A percentile compares a stretch with the other conserved stretches of the same genome.
These are phyloP conservation scores for Cytospora leucostoma DNA, from an alignment of 2,329 filamentous ascomycete genomes.

Conservation along the genomic window DNA sequence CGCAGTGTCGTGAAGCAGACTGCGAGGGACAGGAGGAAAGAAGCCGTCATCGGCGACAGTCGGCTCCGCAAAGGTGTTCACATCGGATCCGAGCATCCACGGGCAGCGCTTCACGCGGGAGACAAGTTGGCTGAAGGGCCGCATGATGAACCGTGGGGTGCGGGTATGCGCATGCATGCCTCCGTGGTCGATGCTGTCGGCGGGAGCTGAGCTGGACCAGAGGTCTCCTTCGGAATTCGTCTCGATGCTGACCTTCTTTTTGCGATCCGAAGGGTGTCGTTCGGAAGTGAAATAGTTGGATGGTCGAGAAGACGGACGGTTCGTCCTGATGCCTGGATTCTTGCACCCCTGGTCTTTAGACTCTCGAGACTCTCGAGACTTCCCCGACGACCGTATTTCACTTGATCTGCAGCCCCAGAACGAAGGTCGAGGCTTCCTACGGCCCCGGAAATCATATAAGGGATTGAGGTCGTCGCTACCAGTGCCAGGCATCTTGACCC, in stretches of 20 bases:
- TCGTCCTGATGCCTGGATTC: not conserved
- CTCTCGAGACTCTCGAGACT: not conserved
- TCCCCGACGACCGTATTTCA: not conserved
- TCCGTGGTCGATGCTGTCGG: not conserved
- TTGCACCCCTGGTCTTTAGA: not conserved
- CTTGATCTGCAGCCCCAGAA: conserved; percentile 15
- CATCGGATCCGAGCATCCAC: conserved; percentile 16
- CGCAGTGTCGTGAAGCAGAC: conserved; percentile 20
- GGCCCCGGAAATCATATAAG: conserved; percentile 4
- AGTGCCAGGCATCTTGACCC: conserved; percentile 8
- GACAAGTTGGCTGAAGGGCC: conserved; percentile 18
- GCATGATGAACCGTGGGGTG: not conserved
- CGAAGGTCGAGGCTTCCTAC: conserved; percentile 11
- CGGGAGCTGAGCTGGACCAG: not conserved
- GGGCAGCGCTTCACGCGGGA: conserved; percentile 20
- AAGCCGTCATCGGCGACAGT: not conserved
- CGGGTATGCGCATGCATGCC: no score
- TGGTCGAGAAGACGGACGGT: not conserved
- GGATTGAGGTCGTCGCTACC: conserved; percentile 7
- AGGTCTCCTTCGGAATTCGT: not conserved
- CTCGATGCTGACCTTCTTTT: not conserved
- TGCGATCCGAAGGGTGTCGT: not conserved
- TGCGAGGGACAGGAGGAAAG: conserved; percentile 22
- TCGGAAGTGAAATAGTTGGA: not conserved
- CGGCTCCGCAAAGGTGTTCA: not conserved